phyloP scores from a whole-genome alignment of 768 basidiomycete genomes.

The Sporobolomyces pararoseus region DNA sequence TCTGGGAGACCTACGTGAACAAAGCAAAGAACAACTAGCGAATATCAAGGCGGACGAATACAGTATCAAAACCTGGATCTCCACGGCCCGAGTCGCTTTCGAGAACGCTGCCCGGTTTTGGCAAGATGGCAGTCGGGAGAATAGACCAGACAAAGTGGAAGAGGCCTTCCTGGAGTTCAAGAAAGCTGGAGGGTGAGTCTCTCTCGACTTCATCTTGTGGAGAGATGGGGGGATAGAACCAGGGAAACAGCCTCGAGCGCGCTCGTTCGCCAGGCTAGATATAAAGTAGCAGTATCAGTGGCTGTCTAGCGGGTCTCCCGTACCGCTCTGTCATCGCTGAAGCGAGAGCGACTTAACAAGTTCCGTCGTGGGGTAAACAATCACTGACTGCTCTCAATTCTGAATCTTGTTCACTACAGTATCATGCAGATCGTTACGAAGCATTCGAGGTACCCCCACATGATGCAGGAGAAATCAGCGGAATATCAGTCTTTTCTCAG shows the following conservation, averaged over 20 bases:
- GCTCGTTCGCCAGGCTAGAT: neutral
- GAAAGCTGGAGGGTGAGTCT: slow-evolving; percentile 26
- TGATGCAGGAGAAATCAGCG: neutral
- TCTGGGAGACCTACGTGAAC: slow-evolving; percentile 15
- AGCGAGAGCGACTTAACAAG: too few relatives aligned
- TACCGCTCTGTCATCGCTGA: too few relatives aligned
- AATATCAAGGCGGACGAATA: slow-evolving; percentile 22
- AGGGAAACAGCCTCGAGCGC: neutral
- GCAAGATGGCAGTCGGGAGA: neutral
- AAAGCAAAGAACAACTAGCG: slow-evolving; percentile 5
- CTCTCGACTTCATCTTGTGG: neutral
- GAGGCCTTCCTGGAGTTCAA: slow-evolving; percentile 24
- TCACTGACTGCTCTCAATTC: neutral
- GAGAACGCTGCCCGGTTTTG: slow-evolving; percentile 1
- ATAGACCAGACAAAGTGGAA: slow-evolving; percentile 7
- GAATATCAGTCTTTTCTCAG: slow-evolving; percentile 3
- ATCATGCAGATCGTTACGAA: slow-evolving; percentile 6
- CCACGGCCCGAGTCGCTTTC: slow-evolving; percentile 8
- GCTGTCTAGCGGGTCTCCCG: too few relatives aligned
- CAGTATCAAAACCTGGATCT: slow-evolving; percentile 26
- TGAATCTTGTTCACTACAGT: neutral
- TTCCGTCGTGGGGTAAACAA: neutral
- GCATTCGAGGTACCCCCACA: slow-evolving; percentile 3
- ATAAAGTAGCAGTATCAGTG: neutral
- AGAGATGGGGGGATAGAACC: too few relatives aligned